Evolutionary conservation across 306 rosid species (phyloP), one percentile per base, ranked within the genome.

Genomic region (Dicorynia guianensis): DNA sequence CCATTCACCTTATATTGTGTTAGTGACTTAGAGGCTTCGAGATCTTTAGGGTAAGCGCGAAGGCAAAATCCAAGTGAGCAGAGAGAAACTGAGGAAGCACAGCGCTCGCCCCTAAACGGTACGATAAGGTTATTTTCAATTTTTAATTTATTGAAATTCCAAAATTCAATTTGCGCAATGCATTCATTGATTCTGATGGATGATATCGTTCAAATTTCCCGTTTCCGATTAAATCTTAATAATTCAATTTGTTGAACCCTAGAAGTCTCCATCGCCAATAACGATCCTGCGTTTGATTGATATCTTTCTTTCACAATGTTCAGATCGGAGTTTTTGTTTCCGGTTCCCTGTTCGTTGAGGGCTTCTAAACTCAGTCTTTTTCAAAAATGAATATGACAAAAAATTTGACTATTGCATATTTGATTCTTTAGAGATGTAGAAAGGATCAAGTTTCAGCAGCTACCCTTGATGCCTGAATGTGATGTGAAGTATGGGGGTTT

Each of bases 261-360:
- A 11, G 50, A 17, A 46, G 8, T 63, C 63, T 44, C n/a, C 30
- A 3, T n/a, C 62, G 10, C 54, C 71, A 38, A 61, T 38, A 11
- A 60, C 15, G 20, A 40, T 80, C 68, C 63, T 75, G 49, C 14
- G 63, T 61, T 44, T 56, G 19, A 17, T 34, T 11, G 11, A 38
- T 42, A 30, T 56, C 19, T 4, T n/a, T 42, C 67, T 30, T 34
- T 57, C 40, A n/a, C 57, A 42, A 48, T 40, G 63, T 75, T 57
- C 74, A 83, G 81, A 79, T 79, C 81, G 66, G 63, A 17, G 18
- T 25, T 76, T 63, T 36, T 20, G 12, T 47, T 69, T 46, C 8
- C 6, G 10, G 55, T 35, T 30, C 63, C 40, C 3, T 12, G 63
- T 4, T 30, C 30, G 17, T 11, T 57, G 11, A 2, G 4, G 1